phyloP scores from a whole-genome alignment of 495 filamentous ascomycete genomes.

The Penicillium macrosclerotiorum region DNA sequence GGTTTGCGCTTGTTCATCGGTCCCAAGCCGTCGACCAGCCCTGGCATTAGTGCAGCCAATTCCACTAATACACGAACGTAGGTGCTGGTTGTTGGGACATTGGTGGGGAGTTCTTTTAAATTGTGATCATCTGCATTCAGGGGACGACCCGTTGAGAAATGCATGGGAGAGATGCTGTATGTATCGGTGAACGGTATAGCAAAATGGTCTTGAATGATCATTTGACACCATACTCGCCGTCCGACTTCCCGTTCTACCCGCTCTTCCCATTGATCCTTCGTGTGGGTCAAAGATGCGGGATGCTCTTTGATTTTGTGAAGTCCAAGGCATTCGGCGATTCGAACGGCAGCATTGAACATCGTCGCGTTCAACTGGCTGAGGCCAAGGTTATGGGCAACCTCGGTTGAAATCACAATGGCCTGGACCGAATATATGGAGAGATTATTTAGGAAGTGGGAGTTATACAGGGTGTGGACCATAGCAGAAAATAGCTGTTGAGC shows the following conservation, averaged over 20 bases:
- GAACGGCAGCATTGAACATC: slow-evolving; percentile 37
- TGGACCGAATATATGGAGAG: slow-evolving; percentile 42
- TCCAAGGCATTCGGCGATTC: slow-evolving; percentile 38
- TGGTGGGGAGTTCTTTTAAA: slow-evolving; percentile 29
- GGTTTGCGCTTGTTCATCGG: slow-evolving; percentile 28
- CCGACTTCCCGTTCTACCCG: slow-evolving; percentile 38
- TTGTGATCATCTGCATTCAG: slow-evolving; percentile 42
- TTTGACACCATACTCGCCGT: slow-evolving; percentile 43
- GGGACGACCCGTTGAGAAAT: slow-evolving; percentile 38
- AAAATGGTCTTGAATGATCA: slow-evolving; percentile 49
- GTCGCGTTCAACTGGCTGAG: slow-evolving; percentile 42
- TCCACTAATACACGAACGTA: slow-evolving; percentile 38
- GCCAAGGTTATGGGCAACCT: slow-evolving; percentile 47
- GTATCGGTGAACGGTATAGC: slow-evolving; percentile 47
- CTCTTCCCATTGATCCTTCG: slow-evolving; percentile 25
- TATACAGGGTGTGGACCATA: slow-evolving; percentile 30
- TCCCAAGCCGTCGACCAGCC: slow-evolving; percentile 38
- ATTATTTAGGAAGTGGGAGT: slow-evolving; percentile 27
- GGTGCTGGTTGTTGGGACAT: slow-evolving; percentile 37
- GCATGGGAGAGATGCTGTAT: slow-evolving; percentile 42
- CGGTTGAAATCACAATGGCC: slow-evolving; percentile 44
- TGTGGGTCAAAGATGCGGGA: slow-evolving; percentile 13
- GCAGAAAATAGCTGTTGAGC: slow-evolving; percentile 25
- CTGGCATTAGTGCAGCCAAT: slow-evolving; percentile 41
- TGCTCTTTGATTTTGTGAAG: slow-evolving; percentile 32